Conservation (phyloP, 1,139 yeast genomes). For the Yamadazyma mexicana region DNA sequence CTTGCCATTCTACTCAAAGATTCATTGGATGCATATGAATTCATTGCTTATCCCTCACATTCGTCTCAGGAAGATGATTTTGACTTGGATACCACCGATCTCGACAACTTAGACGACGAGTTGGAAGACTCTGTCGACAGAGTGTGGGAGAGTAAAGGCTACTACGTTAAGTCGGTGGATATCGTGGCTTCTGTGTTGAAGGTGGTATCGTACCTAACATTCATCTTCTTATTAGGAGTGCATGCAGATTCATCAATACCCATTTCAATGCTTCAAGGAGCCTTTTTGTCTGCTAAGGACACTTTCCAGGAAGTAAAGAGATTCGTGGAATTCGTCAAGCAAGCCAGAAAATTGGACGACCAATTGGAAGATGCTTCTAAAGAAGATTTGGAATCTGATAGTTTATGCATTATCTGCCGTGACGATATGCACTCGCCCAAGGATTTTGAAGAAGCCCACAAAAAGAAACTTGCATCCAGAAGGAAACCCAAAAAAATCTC, state of each 20-base stretch:
- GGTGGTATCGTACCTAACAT: conserved; percentile 31
- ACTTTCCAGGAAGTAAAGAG: conserved; percentile 52
- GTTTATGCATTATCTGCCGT: conserved; percentile 78
- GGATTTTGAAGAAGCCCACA: conserved; percentile 23
- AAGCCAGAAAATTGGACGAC: conserved; percentile 64
- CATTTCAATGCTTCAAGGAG: conserved; percentile 65
- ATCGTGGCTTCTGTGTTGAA: conserved; percentile 47
- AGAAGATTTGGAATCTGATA: conserved; percentile 63
- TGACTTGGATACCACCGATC: conserved; percentile 11
- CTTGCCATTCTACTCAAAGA: conserved; percentile 50
- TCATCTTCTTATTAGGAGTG: conserved; percentile 39
- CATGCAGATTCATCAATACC: conserved; percentile 64
- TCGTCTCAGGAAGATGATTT: conserved; percentile 12
- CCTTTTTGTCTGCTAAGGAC: conserved; percentile 53
- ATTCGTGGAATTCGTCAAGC: conserved; percentile 55
- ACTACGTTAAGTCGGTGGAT: conserved; percentile 60
- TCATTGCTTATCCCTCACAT: conserved; percentile 29
- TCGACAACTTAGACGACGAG: conserved; percentile 17
- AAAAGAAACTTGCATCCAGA: conserved; percentile 35
- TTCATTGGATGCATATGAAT: conserved; percentile 57
- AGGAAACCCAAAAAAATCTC: conserved; percentile 69
- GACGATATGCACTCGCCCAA: conserved; percentile 67
- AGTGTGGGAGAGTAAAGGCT: conserved; percentile 71
- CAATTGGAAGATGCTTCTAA: conserved; percentile 61
- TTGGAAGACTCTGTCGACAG: conserved; percentile 54